These are phyloP conservation scores for Fraxinus pennsylvanica DNA, from an alignment of 257 asterid genomes.

Conservation along the genomic window DNA sequence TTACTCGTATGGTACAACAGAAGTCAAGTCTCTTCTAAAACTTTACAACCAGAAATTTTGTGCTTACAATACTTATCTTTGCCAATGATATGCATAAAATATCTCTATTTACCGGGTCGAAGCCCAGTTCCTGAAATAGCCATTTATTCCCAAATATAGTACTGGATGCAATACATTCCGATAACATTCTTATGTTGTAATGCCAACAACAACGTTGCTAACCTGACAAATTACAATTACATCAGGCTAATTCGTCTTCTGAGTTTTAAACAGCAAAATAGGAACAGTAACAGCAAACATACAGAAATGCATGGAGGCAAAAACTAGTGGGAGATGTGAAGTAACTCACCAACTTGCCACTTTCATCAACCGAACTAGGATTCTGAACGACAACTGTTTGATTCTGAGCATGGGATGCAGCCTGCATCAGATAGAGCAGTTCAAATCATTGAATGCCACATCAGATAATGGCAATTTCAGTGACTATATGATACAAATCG, in stretches of 20 bases:
- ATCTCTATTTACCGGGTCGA: conserved; percentile 31
- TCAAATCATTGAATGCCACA: conserved; percentile 5
- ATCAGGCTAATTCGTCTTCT: conserved; percentile 6
- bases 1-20: conserved; percentile 22
- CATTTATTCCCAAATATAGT: conserved; percentile 20
- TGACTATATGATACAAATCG: conserved; percentile 16
- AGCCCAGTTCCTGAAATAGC: conserved; percentile 28
- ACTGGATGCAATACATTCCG: neutral
- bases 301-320: neutral
- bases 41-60: conserved; percentile 32
- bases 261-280: neutral
- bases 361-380: conserved; percentile 81
- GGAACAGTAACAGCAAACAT: neutral
- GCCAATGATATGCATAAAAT: conserved; percentile 38
- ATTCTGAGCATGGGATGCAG: conserved; percentile 48
- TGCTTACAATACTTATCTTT: conserved; percentile 25
- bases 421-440: conserved; percentile 42
- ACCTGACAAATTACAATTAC: conserved; percentile 37
- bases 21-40: neutral
- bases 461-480: neutral
- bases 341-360: conserved; percentile 79
- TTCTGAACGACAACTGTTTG: conserved; percentile 90
- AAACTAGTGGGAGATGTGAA: neutral
- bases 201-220: conserved; percentile 85
- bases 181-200: conserved; percentile 48